A percentile compares a stretch with the other conserved stretches of the same genome.
phyloP scores from a whole-genome alignment of 2,329 filamentous ascomycete species.

The Nigrospora oryzae region DNA sequence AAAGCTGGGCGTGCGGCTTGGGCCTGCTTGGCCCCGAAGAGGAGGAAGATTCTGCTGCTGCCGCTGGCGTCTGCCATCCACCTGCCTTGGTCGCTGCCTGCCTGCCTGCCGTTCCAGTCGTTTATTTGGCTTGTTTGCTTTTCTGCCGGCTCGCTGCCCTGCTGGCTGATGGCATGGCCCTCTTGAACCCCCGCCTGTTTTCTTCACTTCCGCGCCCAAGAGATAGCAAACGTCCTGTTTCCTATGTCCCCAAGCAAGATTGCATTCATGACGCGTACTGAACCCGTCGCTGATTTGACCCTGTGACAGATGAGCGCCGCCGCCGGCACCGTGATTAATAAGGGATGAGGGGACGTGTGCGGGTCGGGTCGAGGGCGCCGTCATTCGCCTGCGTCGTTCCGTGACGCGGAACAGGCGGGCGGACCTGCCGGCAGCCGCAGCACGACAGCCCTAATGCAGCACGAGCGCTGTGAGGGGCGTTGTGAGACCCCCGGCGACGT shows the following conservation, averaged over 20 bases:
- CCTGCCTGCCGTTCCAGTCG: background rate
- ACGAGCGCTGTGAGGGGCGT: no score
- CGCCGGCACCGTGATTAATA: conserved; percentile 24
- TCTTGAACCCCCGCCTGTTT: background rate
- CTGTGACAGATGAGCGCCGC: conserved; percentile 30
- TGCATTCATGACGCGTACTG: conserved; percentile 11
- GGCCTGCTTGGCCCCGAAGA: background rate
- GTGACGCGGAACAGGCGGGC: no score
- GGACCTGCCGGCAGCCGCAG: no score
- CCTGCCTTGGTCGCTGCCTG: background rate
- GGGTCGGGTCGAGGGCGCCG: background rate
- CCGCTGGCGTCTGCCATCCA: background rate
- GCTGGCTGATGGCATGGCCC: background rate
- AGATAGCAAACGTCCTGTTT: conserved; percentile 8
- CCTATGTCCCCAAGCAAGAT: conserved; percentile 11
- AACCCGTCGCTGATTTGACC: conserved; percentile 28
- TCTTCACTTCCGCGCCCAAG: no score
- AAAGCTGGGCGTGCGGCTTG: conserved; percentile 1
- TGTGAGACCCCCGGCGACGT: no score
- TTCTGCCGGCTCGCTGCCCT: background rate
- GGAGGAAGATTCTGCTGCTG: background rate
- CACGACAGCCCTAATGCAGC: no score
- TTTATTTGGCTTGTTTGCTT: background rate
- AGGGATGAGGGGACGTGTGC: background rate
- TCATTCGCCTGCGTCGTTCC: no score